Base-by-base conservation (phyloP, 257 asterid species). In the Phtheirospermum japonicum region DNA sequence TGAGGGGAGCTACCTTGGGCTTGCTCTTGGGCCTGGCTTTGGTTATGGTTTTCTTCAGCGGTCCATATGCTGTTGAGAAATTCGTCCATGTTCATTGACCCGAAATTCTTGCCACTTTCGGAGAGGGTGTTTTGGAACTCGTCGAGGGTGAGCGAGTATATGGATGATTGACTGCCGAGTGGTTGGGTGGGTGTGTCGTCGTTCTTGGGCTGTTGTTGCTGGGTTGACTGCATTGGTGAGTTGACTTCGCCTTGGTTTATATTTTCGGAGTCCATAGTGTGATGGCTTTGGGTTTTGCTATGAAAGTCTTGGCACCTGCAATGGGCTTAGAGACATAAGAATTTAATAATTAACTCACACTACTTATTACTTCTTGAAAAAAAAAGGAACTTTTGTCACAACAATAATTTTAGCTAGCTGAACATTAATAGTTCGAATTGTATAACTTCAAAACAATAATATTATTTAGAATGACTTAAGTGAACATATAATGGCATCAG, bases 11-110 rank as follows among this genome's bases (percentile, higher is more conserved):
- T 16, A 1, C 42, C 19, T 0, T 74, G 83, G 0, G 42, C 36
- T 4, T 23, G 28, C 28, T 23, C 28, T 23, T 75, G 76, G 0
- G 48, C 74, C 9, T 74, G 83, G 4, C 84, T 85, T 46, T 82
- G 89, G 58, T 73, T 84, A 39, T 82, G 89, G 55, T 75, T 77
- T 62, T 87, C 95, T 69, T 87, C 95, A 0, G 92, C 89, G 0
- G 88, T 82, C 87, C 89, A 87, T 63, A 87, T 82, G 74, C 86
- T 84, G 62, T 78, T 87, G 61, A 87, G 79, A 71, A 87, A 82
- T 57, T 87, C 95, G 36, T 86, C 95, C 95, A 86, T 86, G 70
- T 84, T 86, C 95, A 86, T 82, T 0, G 95, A 86, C 18, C 95
- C 93, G 30, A 84, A 86, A 50, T 80, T 80, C 82, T 80, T 87